These are phyloP conservation scores for Cladosporium phlei DNA, from an alignment of 2,329 filamentous ascomycete genomes.

Conservation along the genomic window DNA sequence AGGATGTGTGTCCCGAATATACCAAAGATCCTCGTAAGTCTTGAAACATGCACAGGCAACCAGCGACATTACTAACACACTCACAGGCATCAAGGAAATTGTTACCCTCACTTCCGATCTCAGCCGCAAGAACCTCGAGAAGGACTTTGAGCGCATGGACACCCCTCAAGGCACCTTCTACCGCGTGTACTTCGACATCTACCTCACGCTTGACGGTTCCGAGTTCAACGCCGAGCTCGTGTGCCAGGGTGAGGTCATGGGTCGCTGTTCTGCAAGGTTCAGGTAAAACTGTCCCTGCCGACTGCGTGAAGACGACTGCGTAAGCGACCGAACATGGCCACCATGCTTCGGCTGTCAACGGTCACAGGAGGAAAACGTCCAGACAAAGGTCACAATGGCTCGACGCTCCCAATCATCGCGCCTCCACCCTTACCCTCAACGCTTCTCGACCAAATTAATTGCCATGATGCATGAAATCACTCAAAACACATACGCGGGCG, in stretches of 20 bases:
- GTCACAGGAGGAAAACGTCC: neutral
- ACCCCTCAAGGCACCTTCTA: conserved; percentile 96
- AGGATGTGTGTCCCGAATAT: conserved; percentile 96
- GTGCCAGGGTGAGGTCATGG: conserved; percentile 99
- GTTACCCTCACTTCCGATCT: conserved; percentile 96
- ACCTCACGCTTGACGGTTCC: conserved; percentile 90
- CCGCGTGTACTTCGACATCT: conserved; percentile 65
- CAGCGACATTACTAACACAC: conserved; percentile 5
- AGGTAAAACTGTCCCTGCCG: conserved; percentile 45
- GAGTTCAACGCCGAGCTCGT: conserved; percentile 98
- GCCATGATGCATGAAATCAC: too few species aligned
- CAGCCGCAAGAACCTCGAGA: conserved; percentile 96
- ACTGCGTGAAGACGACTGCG: neutral
- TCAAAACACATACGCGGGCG: neutral
- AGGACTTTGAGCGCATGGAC: conserved; percentile 99
- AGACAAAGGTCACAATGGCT: neutral
- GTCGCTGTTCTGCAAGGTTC: conserved; percentile 88
- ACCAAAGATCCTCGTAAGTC: conserved; percentile 97
- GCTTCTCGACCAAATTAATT: neutral
- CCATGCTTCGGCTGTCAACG: neutral
- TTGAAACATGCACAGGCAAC: neutral
- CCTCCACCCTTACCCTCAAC: neutral
- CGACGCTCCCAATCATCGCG: neutral
- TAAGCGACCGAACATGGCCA: neutral
- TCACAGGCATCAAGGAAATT: conserved; percentile 91